These are phyloP conservation scores for Grosmannia clavigera DNA, from an alignment of 2,329 filamentous ascomycete genomes.

Conservation along the genomic window DNA sequence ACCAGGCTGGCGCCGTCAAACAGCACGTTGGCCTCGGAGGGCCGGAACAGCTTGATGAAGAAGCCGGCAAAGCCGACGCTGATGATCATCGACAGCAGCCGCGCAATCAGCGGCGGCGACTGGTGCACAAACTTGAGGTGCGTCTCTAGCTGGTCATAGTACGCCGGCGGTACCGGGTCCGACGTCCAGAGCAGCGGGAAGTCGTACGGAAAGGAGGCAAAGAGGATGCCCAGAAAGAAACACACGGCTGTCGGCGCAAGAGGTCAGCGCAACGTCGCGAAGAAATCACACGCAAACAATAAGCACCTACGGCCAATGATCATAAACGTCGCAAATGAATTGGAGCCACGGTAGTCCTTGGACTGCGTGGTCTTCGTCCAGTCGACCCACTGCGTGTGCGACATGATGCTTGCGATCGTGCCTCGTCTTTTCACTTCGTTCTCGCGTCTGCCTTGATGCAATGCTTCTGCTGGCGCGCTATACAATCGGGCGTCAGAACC, in stretches of 20 bases:
- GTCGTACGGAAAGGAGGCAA: conserved; percentile 93
- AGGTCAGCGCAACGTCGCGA: not conserved
- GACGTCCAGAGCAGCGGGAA: conserved; percentile 77
- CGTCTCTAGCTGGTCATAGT: conserved; percentile 75
- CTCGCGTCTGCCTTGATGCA: no score
- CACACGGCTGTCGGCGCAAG: conserved; percentile 53
- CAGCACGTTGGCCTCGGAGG: conserved; percentile 86
- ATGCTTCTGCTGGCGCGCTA: no score
- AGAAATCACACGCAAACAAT: not conserved
- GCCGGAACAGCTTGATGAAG: conserved; percentile 87
- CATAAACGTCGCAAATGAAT: conserved; percentile 89
- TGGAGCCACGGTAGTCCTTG: conserved; percentile 44
- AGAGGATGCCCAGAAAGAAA: conserved; percentile 97
- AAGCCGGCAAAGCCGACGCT: conserved; percentile 78
- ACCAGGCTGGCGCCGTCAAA: conserved; percentile 79
- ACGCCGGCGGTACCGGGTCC: conserved; percentile 48
- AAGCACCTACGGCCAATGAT: conserved; percentile 76
- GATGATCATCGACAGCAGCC: conserved; percentile 89
- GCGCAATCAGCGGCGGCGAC: conserved; percentile 80
- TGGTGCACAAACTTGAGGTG: conserved; percentile 88
- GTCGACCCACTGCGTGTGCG: conserved; percentile 27
- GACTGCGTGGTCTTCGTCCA: conserved; percentile 46
- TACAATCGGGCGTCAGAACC: no score
- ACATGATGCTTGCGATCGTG: conserved; percentile 7
- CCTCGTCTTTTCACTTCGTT: not conserved